Evolutionary conservation across 2,329 filamentous ascomycete genomes (phyloP), one percentile per base, ranked within the genome.

Genomic region (Colletotrichum liaoningense): DNA sequence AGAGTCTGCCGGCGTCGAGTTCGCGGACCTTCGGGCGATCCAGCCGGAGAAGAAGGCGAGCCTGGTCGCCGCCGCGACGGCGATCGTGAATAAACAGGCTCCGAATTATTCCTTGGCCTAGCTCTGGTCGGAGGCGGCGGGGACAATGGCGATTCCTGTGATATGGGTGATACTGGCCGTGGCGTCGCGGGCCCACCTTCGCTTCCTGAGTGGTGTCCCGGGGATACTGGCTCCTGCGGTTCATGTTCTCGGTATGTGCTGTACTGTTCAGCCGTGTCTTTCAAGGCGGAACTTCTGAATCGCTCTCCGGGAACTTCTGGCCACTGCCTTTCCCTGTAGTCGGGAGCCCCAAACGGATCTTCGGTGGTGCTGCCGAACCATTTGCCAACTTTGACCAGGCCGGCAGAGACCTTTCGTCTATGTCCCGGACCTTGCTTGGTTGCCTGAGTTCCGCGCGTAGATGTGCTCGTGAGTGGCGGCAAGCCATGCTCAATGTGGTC

Each of bases 291-390:
- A 59, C 90, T 90, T 35, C 87, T 84, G 2, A 80, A 73, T 1
- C 74, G 76, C 75, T 92, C 89, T 2, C 88, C 90, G 0, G 90
- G 90, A 0, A 90, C 82, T 67, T 87, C 84, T 0, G 90, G 90
- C 60, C 86, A 92, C n/a, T 84, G 82, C 11, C 86, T 84, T 3
- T 78, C 79, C 56, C 83, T 84, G 75, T 90, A 90, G 1, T 84
- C 84, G 0, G 84, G 84, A 28, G 86, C 83, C 59, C 90, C 86
- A 67, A 86, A 86, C 8, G 82, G 83, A n/a, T 87, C 82, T 1
- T 84, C 81, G 0, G 85, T 83, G 35, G 88, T 84, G 0, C 84
- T 86, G 3, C 86, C 86, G 0, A 91, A 75, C 16, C 85, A 83
- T 12, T 86, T 81, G 8, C 84, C 85, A 5, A 88, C 74, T 5